A percentile compares a stretch with the other conserved stretches of the same genome.
Evolutionary conservation across 2,329 filamentous ascomycete genomes (phyloP).

Genomic region (Geoglossum cookeanum): DNA sequence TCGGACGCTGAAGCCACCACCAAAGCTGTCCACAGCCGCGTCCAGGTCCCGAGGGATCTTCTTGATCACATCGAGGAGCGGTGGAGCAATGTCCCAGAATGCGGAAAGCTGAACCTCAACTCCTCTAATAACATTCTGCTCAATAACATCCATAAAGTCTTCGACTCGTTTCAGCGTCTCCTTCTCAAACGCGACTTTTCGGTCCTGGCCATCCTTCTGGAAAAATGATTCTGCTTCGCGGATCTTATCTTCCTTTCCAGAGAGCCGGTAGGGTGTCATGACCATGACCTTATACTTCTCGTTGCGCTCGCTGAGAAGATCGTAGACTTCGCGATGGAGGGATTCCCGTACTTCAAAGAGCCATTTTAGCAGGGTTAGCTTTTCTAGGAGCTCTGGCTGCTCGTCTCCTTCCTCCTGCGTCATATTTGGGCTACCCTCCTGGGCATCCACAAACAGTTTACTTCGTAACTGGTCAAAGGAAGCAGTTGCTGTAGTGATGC

Average conservation of each 20-base stretch:
- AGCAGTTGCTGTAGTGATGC: slow-evolving; percentile 52
- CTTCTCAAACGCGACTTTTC: slow-evolving; percentile 49
- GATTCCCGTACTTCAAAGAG: slow-evolving; percentile 86
- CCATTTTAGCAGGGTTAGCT: slow-evolving; percentile 89
- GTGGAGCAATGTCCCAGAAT: slow-evolving; percentile 95
- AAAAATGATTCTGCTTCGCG: slow-evolving; percentile 69
- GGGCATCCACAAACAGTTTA: slow-evolving; percentile 54
- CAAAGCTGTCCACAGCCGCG: too few species aligned
- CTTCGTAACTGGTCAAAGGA: slow-evolving; percentile 61
- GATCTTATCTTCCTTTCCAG: slow-evolving; percentile 58
- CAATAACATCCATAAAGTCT: slow-evolving; percentile 60
- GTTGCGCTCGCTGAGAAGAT: slow-evolving; percentile 69
- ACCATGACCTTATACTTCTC: slow-evolving; percentile 73
- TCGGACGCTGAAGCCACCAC: slow-evolving; percentile 42
- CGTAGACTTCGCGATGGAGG: slow-evolving; percentile 68
- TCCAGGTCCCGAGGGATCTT: slow-evolving; percentile 45
- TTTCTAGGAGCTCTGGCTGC: slow-evolving; percentile 81
- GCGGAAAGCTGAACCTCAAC: slow-evolving; percentile 83
- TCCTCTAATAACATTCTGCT: slow-evolving; percentile 68
- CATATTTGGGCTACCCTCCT: slow-evolving; percentile 52
- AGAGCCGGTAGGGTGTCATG: slow-evolving; percentile 57
- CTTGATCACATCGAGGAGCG: slow-evolving; percentile 57
- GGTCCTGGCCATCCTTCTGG: slow-evolving; percentile 52
- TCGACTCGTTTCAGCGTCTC: slow-evolving; percentile 55
- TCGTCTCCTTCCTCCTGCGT: slow-evolving; percentile 92